phyloP scores from a whole-genome alignment of 257 asterid genomes.

The Penstemon eatonii region DNA sequence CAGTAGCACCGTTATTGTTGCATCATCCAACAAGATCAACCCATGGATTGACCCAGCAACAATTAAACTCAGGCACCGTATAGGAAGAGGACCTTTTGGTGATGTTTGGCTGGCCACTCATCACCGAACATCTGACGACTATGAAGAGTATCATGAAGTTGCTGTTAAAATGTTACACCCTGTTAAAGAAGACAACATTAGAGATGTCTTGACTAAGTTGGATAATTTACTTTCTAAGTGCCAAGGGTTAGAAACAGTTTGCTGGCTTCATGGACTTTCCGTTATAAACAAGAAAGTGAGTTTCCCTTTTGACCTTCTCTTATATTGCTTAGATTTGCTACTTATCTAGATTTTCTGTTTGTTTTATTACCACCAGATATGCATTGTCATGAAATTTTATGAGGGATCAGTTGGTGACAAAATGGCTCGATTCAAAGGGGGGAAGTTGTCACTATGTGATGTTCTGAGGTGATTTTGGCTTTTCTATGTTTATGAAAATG shows the following conservation, averaged over 20 bases:
- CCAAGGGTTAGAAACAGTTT: conserved; percentile 60
- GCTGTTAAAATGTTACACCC: conserved; percentile 84
- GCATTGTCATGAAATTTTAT: conserved; percentile 84
- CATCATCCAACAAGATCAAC: conserved; percentile 46
- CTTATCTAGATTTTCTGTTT: conserved; percentile 23
- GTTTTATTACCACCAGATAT: conserved; percentile 52
- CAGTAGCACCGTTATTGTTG: conserved; percentile 34
- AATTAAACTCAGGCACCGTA: conserved; percentile 76
- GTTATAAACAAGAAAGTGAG: conserved; percentile 70
- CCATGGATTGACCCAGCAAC: conserved; percentile 73
- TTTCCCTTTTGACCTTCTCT: conserved; percentile 17
- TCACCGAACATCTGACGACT: conserved; percentile 56
- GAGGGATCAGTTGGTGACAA: conserved; percentile 88
- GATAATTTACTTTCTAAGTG: conserved; percentile 54
- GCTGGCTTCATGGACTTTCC: conserved; percentile 68
- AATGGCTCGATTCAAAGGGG: conserved; percentile 65
- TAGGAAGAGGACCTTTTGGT: conserved; percentile 88
- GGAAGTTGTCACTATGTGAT: conserved; percentile 68
- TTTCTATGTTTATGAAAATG: background rate
- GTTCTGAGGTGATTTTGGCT: conserved; percentile 67
- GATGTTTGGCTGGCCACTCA: conserved; percentile 92
- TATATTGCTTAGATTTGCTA: background rate
- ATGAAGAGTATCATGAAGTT: conserved; percentile 76
- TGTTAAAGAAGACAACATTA: conserved; percentile 52
- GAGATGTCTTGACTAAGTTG: conserved; percentile 58